Conservation (phyloP, 306 rosid species). For the Amphicarpaea edgeworthii region DNA sequence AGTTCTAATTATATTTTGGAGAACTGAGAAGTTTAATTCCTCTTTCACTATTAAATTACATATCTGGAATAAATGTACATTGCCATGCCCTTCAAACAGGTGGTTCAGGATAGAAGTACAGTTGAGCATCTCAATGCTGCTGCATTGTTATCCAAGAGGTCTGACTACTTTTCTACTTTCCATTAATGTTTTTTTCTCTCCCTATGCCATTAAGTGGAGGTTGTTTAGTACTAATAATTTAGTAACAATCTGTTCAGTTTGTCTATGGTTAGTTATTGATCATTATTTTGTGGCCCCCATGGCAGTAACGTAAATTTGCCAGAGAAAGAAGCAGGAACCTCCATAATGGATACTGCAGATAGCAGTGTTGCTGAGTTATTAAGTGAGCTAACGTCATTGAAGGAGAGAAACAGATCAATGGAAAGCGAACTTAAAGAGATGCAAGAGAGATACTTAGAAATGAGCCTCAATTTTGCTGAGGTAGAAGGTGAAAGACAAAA, state of each 20-base stretch:
- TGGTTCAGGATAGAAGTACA: conserved; percentile 44
- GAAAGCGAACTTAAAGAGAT: conserved; percentile 94
- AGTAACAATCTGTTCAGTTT: background rate
- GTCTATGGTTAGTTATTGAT: conserved; percentile 4
- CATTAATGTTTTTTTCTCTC: background rate
- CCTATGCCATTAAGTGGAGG: background rate
- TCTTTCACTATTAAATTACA: conserved; percentile 7
- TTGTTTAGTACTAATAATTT: background rate
- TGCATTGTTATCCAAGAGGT: conserved; percentile 49
- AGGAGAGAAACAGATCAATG: conserved; percentile 79
- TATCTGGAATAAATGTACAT: conserved; percentile 19
- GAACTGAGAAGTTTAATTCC: conserved; percentile 19
- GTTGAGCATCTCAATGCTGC: conserved; percentile 20
- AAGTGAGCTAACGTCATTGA: conserved; percentile 59
- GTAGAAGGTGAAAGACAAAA: conserved; percentile 98
- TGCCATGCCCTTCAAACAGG: conserved; percentile 53
- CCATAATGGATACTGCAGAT: conserved; percentile 17
- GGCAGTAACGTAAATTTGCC: conserved; percentile 47
- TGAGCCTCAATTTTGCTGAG: conserved; percentile 96
- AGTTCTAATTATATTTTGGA: background rate
- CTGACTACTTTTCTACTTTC: conserved; percentile 6
- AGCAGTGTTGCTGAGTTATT: conserved; percentile 43
- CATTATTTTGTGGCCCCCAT: conserved; percentile 26
- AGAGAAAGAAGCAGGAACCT: conserved; percentile 45
- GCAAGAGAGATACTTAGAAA: conserved; percentile 98